Evolutionary conservation across 306 rosid genomes (phyloP).

Genomic region (Gastrolobium bilobum): DNA sequence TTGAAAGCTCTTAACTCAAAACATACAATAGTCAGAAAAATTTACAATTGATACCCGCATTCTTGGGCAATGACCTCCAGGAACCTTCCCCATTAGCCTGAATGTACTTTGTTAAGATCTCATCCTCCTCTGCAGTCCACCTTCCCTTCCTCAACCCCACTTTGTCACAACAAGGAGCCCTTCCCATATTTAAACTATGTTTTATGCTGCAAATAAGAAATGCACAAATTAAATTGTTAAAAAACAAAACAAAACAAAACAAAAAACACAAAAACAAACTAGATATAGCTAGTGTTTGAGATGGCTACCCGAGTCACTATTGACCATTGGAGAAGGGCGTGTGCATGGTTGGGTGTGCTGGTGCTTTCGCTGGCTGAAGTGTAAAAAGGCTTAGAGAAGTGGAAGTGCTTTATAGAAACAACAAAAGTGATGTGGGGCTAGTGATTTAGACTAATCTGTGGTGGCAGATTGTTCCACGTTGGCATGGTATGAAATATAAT

Average conservation of each 20-base stretch:
- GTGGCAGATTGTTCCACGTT: slow-evolving; percentile 76
- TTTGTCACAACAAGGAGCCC: slow-evolving; percentile 88
- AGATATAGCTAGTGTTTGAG: too few relatives aligned
- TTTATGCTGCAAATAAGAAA: not conserved
- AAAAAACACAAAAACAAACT: not conserved
- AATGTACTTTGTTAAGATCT: slow-evolving; percentile 72
- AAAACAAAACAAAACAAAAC: too few relatives aligned
- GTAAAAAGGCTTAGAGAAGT: not conserved
- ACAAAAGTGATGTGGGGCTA: slow-evolving; percentile 1
- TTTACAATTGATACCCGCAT: slow-evolving; percentile 65
- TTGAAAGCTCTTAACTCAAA: not conserved
- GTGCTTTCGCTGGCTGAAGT: not conserved
- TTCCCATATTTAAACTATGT: slow-evolving; percentile 61
- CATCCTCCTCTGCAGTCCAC: slow-evolving; percentile 88
- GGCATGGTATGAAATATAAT: not conserved
- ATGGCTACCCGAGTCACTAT: too few relatives aligned
- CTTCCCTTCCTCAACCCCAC: slow-evolving; percentile 84
- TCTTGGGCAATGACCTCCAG: slow-evolving; percentile 87
- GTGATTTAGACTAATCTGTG: slow-evolving; percentile 45
- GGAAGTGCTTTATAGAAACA: slow-evolving; percentile 46
- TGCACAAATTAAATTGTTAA: too few relatives aligned
- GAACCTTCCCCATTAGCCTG: slow-evolving; percentile 83
- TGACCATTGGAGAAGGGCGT: not conserved
- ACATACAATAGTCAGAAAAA: not conserved
- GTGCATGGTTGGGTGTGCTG: not conserved